phyloP scores from a whole-genome alignment of 2,329 filamentous ascomycete species.

The Pseudogymnoascus verrucosus region DNA sequence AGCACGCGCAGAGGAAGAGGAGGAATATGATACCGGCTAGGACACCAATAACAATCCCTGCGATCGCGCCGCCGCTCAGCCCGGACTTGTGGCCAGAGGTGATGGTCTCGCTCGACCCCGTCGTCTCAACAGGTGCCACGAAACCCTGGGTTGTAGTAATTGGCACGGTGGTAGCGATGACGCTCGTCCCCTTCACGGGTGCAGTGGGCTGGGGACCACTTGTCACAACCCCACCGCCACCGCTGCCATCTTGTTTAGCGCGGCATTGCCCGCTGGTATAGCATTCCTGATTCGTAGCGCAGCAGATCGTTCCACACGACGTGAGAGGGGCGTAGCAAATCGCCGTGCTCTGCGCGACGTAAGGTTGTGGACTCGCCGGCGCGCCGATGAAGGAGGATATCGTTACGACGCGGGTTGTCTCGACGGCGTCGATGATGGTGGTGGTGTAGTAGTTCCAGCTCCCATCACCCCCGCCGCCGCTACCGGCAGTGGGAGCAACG shows the following conservation, averaged over 20 bases:
- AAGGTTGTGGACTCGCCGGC: constrained; percentile 9
- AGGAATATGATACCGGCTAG: constrained; percentile 60
- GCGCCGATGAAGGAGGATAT: constrained; percentile 42
- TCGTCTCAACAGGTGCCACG: constrained; percentile 44
- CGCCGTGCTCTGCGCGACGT: constrained; percentile 5
- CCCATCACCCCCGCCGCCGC: constrained; percentile 32
- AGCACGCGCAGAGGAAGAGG: constrained; percentile 66
- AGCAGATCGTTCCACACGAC: constrained; percentile 63
- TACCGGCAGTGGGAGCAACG: constrained; percentile 25
- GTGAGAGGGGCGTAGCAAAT: constrained; percentile 32
- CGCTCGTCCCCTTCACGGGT: constrained; percentile 46
- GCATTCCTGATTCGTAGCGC: constrained; percentile 62
- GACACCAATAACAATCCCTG: constrained; percentile 70
- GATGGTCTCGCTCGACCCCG: constrained; percentile 24
- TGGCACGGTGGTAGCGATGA: constrained; percentile 47
- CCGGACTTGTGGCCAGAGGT: constrained; percentile 24
- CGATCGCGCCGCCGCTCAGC: constrained; percentile 66
- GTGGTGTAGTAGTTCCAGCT: constrained; percentile 27
- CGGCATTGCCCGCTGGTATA: constrained; percentile 49
- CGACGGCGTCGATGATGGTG: constrained; percentile 44
- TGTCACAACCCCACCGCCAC: constrained; percentile 25
- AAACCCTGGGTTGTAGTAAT: constrained; percentile 40
- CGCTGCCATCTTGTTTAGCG: constrained; percentile 34
- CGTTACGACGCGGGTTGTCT: constrained; percentile 48
- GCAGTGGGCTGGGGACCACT: constrained; percentile 17